Evolutionary conservation across 1,284 basidiomycete species (phyloP).

Genomic region (Papiliotrema nemorosa): DNA sequence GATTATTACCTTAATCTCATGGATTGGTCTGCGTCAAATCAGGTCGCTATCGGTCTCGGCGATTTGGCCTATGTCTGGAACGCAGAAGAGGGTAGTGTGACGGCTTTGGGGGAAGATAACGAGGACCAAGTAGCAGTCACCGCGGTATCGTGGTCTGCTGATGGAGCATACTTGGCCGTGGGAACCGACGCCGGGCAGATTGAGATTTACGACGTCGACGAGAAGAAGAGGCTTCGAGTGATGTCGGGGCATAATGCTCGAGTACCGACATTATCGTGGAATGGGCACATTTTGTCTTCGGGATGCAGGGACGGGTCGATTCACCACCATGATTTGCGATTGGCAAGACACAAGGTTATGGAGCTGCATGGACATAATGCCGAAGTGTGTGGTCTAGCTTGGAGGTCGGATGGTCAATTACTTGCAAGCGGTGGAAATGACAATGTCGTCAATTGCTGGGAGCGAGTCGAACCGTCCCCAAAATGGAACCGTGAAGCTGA

Average conservation of each 20-base stretch:
- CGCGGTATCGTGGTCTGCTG: slow-evolving; percentile 29
- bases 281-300: slow-evolving; percentile 76
- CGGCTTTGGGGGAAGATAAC: slow-evolving; percentile 18
- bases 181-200: slow-evolving; percentile 82
- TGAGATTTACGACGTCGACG: slow-evolving; percentile 92
- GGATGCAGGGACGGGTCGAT: slow-evolving; percentile 89
- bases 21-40: slow-evolving; percentile 81
- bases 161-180: slow-evolving; percentile 63
- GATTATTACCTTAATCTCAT: slow-evolving; percentile 97
- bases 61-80: slow-evolving; percentile 87
- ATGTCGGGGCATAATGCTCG: slow-evolving; percentile 78
- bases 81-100: slow-evolving; percentile 80
- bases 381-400: slow-evolving; percentile 58
- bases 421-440: slow-evolving; percentile 93
- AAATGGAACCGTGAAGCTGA: neutral
- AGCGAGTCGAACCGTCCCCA: slow-evolving; percentile 48
- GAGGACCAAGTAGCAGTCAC: slow-evolving; percentile 20
- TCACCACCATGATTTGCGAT: slow-evolving; percentile 87
- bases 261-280: slow-evolving; percentile 78
- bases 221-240: slow-evolving; percentile 73
- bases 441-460: slow-evolving; percentile 96
- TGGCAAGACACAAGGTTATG: slow-evolving; percentile 81
- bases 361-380: slow-evolving; percentile 83
- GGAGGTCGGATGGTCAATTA: slow-evolving; percentile 79
- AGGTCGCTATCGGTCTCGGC: slow-evolving; percentile 81